phyloP scores from a whole-genome alignment of 768 basidiomycete genomes.

The Neoboletus subvelutipes region DNA sequence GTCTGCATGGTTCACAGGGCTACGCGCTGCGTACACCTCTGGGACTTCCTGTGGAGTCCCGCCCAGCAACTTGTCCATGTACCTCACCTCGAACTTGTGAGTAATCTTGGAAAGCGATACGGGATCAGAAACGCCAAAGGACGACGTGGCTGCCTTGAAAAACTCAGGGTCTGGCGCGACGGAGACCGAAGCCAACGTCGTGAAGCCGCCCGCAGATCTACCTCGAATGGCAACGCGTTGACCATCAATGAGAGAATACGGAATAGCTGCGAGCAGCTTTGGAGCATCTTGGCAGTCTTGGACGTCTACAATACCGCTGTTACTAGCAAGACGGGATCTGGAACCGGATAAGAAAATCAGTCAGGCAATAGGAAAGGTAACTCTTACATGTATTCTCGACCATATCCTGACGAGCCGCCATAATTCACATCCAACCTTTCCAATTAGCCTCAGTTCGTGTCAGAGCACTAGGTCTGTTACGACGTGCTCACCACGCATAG shows the following conservation, averaged over 20 bases:
- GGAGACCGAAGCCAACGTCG: slow-evolving; percentile 51
- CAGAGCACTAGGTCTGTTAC: not conserved
- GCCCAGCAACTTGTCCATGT: slow-evolving; percentile 63
- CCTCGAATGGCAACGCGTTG: slow-evolving; percentile 69
- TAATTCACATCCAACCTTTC: slow-evolving; percentile 73
- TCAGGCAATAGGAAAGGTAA: not conserved
- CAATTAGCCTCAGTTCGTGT: not conserved
- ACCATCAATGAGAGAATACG: slow-evolving; percentile 58
- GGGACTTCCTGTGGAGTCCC: slow-evolving; percentile 53
- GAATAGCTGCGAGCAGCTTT: slow-evolving; percentile 43
- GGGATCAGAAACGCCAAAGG: slow-evolving; percentile 72
- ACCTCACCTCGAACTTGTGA: slow-evolving; percentile 70
- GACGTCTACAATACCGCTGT: slow-evolving; percentile 78
- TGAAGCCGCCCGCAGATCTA: slow-evolving; percentile 72
- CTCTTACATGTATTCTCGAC: slow-evolving; percentile 57
- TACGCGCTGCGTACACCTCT: slow-evolving; percentile 56
- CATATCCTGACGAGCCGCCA: slow-evolving; percentile 73
- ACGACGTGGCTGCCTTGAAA: slow-evolving; percentile 61
- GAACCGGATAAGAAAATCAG: slow-evolving; percentile 7
- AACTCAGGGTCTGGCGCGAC: slow-evolving; percentile 40
- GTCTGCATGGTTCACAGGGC: slow-evolving; percentile 60
- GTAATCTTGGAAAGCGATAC: slow-evolving; percentile 55
- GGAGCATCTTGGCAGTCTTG: slow-evolving; percentile 62
- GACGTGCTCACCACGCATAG: slow-evolving; percentile 60
- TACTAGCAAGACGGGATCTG: slow-evolving; percentile 50